Percentiles rank a stretch among this genome's conserved stretches.
phyloP scores from a whole-genome alignment of 768 basidiomycete genomes.

The Amanita pseudoporphyria region DNA sequence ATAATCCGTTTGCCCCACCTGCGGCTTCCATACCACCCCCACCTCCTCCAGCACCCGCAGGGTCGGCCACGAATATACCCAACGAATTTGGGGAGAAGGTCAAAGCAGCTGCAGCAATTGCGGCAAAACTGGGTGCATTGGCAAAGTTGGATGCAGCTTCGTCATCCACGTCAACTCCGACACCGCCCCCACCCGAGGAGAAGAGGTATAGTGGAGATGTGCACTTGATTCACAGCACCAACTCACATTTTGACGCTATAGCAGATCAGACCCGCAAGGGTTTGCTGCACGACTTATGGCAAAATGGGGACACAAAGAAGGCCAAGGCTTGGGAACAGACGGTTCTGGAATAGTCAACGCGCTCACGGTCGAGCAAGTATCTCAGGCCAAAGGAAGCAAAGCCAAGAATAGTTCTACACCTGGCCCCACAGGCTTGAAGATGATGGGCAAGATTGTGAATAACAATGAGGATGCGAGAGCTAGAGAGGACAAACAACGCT shows the following conservation, averaged over 20 bases:
- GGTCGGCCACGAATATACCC: conserved; percentile 25
- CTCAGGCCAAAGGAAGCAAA: conserved; percentile 30
- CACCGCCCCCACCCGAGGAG: conserved; percentile 22
- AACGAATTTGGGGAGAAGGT: conserved; percentile 52
- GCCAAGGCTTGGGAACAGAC: conserved; percentile 82
- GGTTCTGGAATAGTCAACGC: conserved; percentile 86
- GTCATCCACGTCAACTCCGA: conserved; percentile 17
- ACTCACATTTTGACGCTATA: neutral
- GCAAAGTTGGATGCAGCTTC: conserved; percentile 20
- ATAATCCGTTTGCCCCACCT: conserved; percentile 63
- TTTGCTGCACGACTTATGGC: conserved; percentile 89
- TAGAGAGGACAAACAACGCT: conserved; percentile 68
- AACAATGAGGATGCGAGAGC: conserved; percentile 77
- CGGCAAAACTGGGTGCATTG: conserved; percentile 60
- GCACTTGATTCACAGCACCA: neutral
- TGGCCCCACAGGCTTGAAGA: conserved; percentile 13
- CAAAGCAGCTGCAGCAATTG: conserved; percentile 75
- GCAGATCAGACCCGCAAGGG: conserved; percentile 51
- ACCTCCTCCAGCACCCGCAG: conserved; percentile 10
- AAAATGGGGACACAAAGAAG: conserved; percentile 94
- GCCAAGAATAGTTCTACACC: conserved; percentile 17
- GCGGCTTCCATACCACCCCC: conserved; percentile 49
- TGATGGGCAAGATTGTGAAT: conserved; percentile 87
- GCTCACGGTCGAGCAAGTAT: conserved; percentile 67
- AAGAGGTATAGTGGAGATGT: conserved; percentile 16